Conservation (phyloP, 148 eudicot species). For the Pouteria glomerata region DNA sequence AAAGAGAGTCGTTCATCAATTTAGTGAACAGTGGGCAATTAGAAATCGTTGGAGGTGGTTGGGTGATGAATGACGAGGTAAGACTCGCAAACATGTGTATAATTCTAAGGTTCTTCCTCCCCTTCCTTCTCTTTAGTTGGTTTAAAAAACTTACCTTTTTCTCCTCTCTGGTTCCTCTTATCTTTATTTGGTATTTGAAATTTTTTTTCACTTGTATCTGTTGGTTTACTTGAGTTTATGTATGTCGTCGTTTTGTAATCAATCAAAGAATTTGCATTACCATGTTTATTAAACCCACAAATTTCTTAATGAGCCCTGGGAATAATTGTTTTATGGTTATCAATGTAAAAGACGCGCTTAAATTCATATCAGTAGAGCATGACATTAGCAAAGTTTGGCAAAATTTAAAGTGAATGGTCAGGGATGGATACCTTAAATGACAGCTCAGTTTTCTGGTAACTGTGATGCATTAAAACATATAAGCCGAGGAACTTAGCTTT, state of each 20-base stretch:
- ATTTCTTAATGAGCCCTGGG: not conserved
- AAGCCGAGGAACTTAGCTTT: not conserved
- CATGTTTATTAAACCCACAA: not conserved
- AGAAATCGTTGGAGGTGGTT: constrained; percentile 99
- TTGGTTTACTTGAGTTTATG: not conserved
- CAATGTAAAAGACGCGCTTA: not conserved
- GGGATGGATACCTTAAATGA: not conserved
- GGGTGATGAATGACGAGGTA: constrained; percentile 99
- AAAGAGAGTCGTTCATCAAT: constrained; percentile 56
- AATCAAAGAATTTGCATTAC: not conserved
- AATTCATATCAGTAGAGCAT: not conserved
- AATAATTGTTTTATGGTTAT: not conserved
- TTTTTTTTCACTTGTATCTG: constrained; percentile 3
- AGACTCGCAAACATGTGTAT: not conserved
- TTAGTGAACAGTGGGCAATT: constrained; percentile 79
- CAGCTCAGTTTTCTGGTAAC: not conserved
- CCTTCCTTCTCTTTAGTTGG: not conserved
- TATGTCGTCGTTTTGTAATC: not conserved
- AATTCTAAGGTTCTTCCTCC: not conserved
- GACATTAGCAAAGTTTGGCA: not conserved
- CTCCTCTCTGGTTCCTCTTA: not conserved
- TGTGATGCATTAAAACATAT: not conserved
- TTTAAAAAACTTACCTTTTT: not conserved
- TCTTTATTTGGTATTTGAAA: not conserved
- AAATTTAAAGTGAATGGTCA: not conserved